Evolutionary conservation across 306 rosid genomes (phyloP).

Genomic region (Quercus glauca): DNA sequence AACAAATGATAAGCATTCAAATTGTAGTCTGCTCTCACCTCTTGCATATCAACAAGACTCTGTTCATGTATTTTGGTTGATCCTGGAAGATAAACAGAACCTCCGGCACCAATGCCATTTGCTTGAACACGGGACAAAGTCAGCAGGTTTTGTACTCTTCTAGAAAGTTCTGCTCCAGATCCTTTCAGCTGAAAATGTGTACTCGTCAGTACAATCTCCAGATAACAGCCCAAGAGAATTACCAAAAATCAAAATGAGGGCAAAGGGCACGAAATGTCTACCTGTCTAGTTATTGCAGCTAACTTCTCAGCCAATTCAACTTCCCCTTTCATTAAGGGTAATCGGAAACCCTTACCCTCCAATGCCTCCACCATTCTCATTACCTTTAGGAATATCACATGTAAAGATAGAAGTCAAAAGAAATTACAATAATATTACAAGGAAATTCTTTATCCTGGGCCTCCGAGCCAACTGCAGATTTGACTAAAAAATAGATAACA

Average conservation of each 20-base stretch:
- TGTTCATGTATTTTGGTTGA: conserved; percentile 83
- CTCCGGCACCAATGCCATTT: conserved; percentile 52
- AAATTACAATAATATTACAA: not conserved
- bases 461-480: too few relatives aligned
- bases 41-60: conserved; percentile 85
- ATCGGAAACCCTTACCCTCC: conserved; percentile 86
- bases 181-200: conserved; percentile 76
- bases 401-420: not conserved
- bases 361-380: conserved; percentile 92
- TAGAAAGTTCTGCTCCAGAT: conserved; percentile 83
- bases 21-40: conserved; percentile 43
- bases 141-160: conserved; percentile 85
- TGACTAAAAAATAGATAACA: conserved; percentile 1
- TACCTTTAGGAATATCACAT: conserved; percentile 47
- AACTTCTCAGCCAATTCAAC: conserved; percentile 88
- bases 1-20: not conserved
- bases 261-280: conserved; percentile 13
- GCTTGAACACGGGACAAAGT: conserved; percentile 71
- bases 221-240: not conserved
- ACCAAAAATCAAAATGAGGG: not conserved
- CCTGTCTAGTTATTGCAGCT: conserved; percentile 87
- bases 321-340: conserved; percentile 92
- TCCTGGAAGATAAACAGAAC: conserved; percentile 69
- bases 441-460: too few relatives aligned
- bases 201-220: conserved; percentile 26